Evolutionary conservation across 2,329 filamentous ascomycete species (phyloP).

Genomic region (Xylaria arbuscula): DNA sequence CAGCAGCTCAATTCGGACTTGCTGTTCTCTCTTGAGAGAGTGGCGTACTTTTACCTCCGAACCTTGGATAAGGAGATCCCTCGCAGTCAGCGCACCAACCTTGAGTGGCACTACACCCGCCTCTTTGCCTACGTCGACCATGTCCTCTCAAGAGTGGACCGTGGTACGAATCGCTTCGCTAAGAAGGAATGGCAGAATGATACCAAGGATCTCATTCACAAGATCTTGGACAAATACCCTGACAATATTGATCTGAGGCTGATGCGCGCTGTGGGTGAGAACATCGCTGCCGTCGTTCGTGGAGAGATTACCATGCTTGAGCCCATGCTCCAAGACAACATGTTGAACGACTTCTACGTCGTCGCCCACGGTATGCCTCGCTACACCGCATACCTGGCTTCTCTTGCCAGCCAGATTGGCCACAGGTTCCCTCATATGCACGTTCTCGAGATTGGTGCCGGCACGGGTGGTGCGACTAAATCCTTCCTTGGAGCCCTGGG

Average conservation of each 20-base stretch:
- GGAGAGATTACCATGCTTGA: slow-evolving; percentile 51
- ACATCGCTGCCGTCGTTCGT: slow-evolving; percentile 48
- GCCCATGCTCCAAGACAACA: slow-evolving; percentile 40
- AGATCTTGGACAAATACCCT: slow-evolving; percentile 2
- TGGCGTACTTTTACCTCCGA: slow-evolving; percentile 14
- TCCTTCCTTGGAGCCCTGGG: slow-evolving; percentile 2
- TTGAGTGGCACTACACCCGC: slow-evolving; percentile 24
- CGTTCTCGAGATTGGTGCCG: slow-evolving; percentile 5
- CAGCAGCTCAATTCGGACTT: slow-evolving; percentile 22
- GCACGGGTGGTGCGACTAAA: slow-evolving; percentile 5
- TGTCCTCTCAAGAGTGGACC: slow-evolving; percentile 4
- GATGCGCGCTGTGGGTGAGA: slow-evolving; percentile 47
- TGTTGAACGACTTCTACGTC: slow-evolving; percentile 6
- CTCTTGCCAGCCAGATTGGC: background rate
- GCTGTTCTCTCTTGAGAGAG: slow-evolving; percentile 17
- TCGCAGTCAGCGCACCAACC: background rate
- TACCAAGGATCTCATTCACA: background rate
- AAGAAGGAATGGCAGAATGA: slow-evolving; percentile 34
- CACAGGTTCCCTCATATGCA: slow-evolving; percentile 1
- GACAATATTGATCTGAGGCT: slow-evolving; percentile 45
- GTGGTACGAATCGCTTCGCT: slow-evolving; percentile 10
- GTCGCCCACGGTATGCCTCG: background rate
- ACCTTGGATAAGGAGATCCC: slow-evolving; percentile 6
- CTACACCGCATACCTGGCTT: background rate
- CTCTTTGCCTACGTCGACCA: slow-evolving; percentile 28